Percentiles rank a stretch among this genome's conserved stretches.
Evolutionary conservation across 2,329 filamentous ascomycete species (phyloP).

Genomic region (Microdochium bolleyi): DNA sequence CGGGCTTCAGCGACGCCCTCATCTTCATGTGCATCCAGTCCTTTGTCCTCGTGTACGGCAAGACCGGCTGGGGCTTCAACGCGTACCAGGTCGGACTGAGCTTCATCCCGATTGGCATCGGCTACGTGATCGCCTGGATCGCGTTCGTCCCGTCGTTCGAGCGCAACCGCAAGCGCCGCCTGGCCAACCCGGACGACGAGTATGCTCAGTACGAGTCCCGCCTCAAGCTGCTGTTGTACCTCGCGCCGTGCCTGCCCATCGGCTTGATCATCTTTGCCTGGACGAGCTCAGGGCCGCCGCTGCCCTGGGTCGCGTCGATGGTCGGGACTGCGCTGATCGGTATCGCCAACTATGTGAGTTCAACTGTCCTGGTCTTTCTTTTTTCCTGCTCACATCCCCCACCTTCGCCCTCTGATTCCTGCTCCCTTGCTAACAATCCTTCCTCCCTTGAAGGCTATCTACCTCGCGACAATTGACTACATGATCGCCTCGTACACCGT

Average conservation of each 20-base stretch:
- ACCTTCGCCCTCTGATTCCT: too few species aligned
- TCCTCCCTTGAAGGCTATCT: constrained; percentile 30
- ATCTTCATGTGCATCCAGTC: constrained; percentile 62
- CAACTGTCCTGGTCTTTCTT: background rate
- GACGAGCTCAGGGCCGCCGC: constrained; percentile 41
- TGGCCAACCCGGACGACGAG: constrained; percentile 36
- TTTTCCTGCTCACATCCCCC: background rate
- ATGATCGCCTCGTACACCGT: constrained; percentile 61
- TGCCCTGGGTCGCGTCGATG: constrained; percentile 58
- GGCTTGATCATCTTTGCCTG: constrained; percentile 59
- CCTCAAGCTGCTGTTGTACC: constrained; percentile 50
- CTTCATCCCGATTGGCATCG: constrained; percentile 39
- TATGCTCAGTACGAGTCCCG: constrained; percentile 55
- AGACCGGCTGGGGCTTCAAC: constrained; percentile 51
- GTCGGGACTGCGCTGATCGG: constrained; percentile 53
- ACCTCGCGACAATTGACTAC: constrained; percentile 62
- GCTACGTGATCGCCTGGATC: constrained; percentile 52
- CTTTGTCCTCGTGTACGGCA: constrained; percentile 47
- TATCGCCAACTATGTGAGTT: constrained; percentile 48
- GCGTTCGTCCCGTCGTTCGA: constrained; percentile 44
- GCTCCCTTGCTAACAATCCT: background rate
- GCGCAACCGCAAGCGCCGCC: constrained; percentile 34
- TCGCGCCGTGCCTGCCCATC: constrained; percentile 49
- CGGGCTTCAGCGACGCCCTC: constrained; percentile 56
- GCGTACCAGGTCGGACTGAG: constrained; percentile 22